These are phyloP conservation scores for Guadua angustifolia DNA, from an alignment of 176 grass and related monocot genomes.

Conservation along the genomic window DNA sequence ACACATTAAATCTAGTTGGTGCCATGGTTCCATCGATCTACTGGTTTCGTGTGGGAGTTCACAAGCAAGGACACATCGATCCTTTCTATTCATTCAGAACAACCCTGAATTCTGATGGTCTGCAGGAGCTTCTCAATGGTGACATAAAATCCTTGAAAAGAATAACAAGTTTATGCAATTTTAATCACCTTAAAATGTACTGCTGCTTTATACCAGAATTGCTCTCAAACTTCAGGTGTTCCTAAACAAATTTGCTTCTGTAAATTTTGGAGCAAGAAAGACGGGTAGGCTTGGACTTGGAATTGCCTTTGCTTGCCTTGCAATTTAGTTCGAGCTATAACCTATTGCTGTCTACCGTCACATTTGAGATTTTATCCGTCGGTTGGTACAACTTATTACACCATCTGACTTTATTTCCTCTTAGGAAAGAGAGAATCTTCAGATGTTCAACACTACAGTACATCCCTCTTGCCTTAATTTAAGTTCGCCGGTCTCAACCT, in stretches of 20 bases:
- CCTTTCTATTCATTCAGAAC: not conserved
- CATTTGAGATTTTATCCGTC: not conserved
- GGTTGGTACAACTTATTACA: conserved; percentile 11
- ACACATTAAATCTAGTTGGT: conserved; percentile 31
- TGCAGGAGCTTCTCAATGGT: not conserved
- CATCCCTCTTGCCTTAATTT: conserved; percentile 30
- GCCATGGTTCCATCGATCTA: conserved; percentile 16
- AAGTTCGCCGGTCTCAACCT: conserved; percentile 12
- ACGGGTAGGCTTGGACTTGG: not conserved
- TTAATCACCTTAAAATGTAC: not conserved
- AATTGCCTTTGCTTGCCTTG: conserved; percentile 43
- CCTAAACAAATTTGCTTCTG: not conserved
- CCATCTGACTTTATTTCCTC: not conserved
- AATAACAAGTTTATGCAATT: no score
- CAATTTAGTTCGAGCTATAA: not conserved
- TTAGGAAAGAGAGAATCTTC: not conserved
- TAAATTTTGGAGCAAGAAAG: not conserved
- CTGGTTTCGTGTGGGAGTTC: conserved; percentile 7
- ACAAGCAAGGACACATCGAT: not conserved
- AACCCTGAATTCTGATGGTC: not conserved
- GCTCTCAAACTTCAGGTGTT: not conserved
- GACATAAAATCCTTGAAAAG: not conserved
- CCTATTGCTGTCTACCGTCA: not conserved
- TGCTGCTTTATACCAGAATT: not conserved
- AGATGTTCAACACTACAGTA: not conserved